These are phyloP conservation scores for Trichoderma lentiforme DNA, from an alignment of 2,329 filamentous ascomycete species.

Conservation along the genomic window DNA sequence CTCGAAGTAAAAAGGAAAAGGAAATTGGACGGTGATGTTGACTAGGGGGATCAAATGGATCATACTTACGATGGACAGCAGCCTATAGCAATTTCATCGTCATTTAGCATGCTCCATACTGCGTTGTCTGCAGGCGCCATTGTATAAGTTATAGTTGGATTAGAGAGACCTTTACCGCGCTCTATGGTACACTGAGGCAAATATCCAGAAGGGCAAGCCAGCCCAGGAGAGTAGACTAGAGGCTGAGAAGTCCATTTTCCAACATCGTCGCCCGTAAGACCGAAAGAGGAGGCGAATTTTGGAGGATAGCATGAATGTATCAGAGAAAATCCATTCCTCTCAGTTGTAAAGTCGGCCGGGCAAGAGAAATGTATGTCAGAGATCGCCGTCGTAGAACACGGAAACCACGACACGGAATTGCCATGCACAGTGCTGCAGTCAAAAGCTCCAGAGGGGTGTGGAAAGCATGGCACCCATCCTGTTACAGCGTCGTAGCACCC, in stretches of 20 bases:
- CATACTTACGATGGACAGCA: not conserved
- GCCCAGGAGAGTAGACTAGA: not conserved
- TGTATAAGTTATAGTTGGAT: not conserved
- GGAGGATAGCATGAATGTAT: not conserved
- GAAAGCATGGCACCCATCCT: not conserved
- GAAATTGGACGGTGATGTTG: not conserved
- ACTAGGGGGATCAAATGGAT: not conserved
- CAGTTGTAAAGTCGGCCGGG: too few species aligned
- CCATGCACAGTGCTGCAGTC: too few species aligned
- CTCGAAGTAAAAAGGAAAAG: too few species aligned
- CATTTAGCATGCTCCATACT: not conserved
- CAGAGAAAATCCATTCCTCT: too few species aligned
- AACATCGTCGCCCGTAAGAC: not conserved
- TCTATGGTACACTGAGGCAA: not conserved
- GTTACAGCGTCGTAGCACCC: not conserved
- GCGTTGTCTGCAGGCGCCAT: not conserved
- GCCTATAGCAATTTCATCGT: not conserved
- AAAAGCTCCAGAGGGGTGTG: too few species aligned
- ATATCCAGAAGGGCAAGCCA: not conserved
- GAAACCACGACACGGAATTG: too few species aligned
- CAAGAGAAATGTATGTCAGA: too few species aligned
- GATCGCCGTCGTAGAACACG: too few species aligned
- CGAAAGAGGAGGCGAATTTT: not conserved
- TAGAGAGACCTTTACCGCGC: not conserved
- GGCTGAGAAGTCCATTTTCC: not conserved